Conservation (phyloP, 2,329 filamentous ascomycete species). For the Chrysosporium queenslandicum region DNA sequence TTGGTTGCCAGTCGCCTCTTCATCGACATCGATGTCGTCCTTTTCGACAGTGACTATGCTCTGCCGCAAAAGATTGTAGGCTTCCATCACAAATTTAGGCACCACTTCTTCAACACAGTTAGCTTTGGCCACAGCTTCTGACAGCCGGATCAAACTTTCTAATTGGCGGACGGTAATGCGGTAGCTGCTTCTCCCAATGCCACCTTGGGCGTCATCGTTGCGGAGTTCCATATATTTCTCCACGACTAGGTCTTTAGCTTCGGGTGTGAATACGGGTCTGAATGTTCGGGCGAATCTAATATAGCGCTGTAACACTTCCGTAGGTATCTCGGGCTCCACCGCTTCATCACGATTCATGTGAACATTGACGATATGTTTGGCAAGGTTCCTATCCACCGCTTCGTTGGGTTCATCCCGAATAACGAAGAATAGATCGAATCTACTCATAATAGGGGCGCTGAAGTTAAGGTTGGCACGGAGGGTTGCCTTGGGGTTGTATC, state of each 20-base stretch:
- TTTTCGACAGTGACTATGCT: conserved; percentile 97
- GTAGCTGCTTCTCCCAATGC: conserved; percentile 89
- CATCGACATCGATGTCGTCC: conserved; percentile 90
- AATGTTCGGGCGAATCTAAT: conserved; percentile 95
- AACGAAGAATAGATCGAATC: conserved; percentile 98
- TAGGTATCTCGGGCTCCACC: conserved; percentile 85
- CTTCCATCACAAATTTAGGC: conserved; percentile 77
- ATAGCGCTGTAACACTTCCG: conserved; percentile 91
- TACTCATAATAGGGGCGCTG: conserved; percentile 97
- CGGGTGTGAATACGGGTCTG: conserved; percentile 80
- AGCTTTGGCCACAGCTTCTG: conserved; percentile 95
- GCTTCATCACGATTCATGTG: conserved; percentile 89
- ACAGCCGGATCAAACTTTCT: conserved; percentile 88
- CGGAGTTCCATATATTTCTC: conserved; percentile 92
- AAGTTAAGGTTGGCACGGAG: conserved; percentile 95
- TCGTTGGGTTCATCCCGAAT: conserved; percentile 96
- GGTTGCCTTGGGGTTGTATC: conserved; percentile 91
- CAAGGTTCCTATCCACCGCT: conserved; percentile 76
- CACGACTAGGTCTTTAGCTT: conserved; percentile 76
- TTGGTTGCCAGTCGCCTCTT: conserved; percentile 48
- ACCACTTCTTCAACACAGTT: conserved; percentile 91
- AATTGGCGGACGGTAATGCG: conserved; percentile 94
- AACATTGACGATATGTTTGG: conserved; percentile 86
- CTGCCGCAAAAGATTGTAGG: conserved; percentile 80
- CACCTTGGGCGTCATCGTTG: conserved; percentile 85